Evolutionary conservation across 140 eudicot species (phyloP), one percentile per base, ranked within the genome.

Genomic region (Stevia rebaudiana): DNA sequence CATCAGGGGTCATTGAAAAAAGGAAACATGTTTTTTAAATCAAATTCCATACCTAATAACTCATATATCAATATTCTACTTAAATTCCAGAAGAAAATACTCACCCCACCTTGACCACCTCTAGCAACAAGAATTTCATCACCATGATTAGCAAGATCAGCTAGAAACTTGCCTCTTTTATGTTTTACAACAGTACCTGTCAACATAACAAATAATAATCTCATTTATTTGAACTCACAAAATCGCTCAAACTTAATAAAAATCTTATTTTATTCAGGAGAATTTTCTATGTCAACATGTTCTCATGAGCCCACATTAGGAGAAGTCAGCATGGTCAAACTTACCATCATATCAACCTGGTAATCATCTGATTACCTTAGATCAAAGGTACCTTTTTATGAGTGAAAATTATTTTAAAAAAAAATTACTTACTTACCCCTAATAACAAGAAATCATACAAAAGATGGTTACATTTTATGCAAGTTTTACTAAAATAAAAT

Each of bases 51-150:
- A 68, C 43, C 74, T 25, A 42, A 41, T 28, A 57, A 30, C 44
- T 67, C 42, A 24, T 16, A 54, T 41, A 23, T 24, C n/a, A n/a
- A n/a, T n/a, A n/a, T 1, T 28, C 21, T 40, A 36, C 13, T 3
- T 2, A 39, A 39, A 52, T 10, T 33, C 37, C 65, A 75, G 49
- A 36, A 67, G 25, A 43, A 28, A 43, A 36, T 67, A 64, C 86
- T 83, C 65, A 92, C 98, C 89, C 98, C 98, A 70, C 98, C 98
- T 83, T 88, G 98, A 63, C 98, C 98, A 69, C 98, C 98, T 83
- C 96, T 88, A 68, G 98, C 98, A 71, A 92, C 95, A 73, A 92
- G 84, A 58, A 92, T 66, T 80, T 92, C 95, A 69, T 88, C 98
- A 67, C 98, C 96, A 30, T 88, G 96, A 44, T 66, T 63, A 63